Percentiles rank a stretch among this genome's conserved stretches.
Evolutionary conservation across 805 yeast species (phyloP).

Genomic region (Kockiozyma suomiensis): DNA sequence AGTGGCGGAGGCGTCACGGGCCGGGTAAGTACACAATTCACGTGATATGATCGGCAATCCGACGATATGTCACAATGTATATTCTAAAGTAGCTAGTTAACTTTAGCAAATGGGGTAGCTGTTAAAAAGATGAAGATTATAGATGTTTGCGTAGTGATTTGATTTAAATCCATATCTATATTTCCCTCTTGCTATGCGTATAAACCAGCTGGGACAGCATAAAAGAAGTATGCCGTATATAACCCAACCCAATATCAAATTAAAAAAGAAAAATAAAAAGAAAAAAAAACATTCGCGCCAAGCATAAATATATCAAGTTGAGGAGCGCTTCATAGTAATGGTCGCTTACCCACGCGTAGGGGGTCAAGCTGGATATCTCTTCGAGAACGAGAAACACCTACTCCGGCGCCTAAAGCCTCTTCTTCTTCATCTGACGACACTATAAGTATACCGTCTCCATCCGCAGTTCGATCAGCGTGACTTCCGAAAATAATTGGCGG

Average conservation of each 20-base stretch:
- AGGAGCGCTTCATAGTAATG: not conserved
- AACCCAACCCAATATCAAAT: too few relatives aligned
- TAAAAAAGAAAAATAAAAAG: too few relatives aligned
- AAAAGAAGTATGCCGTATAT: too few relatives aligned
- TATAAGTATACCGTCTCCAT: slow-evolving; percentile 23
- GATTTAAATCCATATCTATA: too few relatives aligned
- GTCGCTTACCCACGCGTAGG: not conserved
- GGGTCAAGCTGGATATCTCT: slow-evolving; percentile 8
- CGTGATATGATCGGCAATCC: not conserved
- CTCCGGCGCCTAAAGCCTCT: slow-evolving; percentile 22
- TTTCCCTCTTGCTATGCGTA: too few relatives aligned
- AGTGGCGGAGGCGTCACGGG: not conserved
- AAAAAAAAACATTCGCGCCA: too few relatives aligned
- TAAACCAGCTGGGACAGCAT: too few relatives aligned
- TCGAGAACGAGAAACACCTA: slow-evolving; percentile 12
- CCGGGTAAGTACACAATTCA: not conserved
- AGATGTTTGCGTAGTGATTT: not conserved
- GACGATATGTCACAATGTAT: too few relatives aligned
- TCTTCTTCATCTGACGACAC: slow-evolving; percentile 20
- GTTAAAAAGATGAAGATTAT: too few relatives aligned
- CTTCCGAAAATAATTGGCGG: slow-evolving; percentile 20
- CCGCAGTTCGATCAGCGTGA: slow-evolving; percentile 18
- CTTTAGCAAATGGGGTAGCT: too few relatives aligned
- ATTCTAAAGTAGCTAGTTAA: too few relatives aligned
- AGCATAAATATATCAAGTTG: too few relatives aligned